Percentiles rank a stretch among this genome's conserved stretches.
Evolutionary conservation across 2,329 filamentous ascomycete species (phyloP).

Genomic region (Hymenoscyphus fraxineus): DNA sequence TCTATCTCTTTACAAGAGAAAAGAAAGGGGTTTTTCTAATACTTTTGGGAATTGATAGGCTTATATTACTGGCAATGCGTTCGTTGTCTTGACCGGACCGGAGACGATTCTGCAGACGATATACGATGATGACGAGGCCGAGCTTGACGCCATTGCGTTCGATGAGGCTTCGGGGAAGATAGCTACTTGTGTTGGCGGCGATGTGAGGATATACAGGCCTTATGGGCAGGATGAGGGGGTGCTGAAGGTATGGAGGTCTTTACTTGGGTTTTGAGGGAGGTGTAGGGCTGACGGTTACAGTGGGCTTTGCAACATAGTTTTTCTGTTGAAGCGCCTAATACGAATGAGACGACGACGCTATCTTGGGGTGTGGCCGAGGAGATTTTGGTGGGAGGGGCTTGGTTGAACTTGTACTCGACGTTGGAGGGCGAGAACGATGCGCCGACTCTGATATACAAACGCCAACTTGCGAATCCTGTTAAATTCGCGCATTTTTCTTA

Average conservation of each 20-base stretch:
- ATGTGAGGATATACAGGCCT: constrained; percentile 75
- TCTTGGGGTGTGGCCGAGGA: constrained; percentile 90
- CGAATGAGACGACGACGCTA: constrained; percentile 50
- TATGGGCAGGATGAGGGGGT: constrained; percentile 66
- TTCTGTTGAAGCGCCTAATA: constrained; percentile 41
- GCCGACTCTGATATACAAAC: constrained; percentile 66
- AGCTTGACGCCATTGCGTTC: constrained; percentile 71
- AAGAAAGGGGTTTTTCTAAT: neutral
- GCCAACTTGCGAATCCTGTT: constrained; percentile 66
- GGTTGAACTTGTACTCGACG: constrained; percentile 64
- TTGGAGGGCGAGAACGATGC: constrained; percentile 33
- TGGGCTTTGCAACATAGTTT: constrained; percentile 64
- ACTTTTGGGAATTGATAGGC: constrained; percentile 46
- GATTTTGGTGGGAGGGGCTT: constrained; percentile 70
- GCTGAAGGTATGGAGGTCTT: constrained; percentile 57
- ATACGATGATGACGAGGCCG: constrained; percentile 68
- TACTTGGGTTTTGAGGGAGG: constrained; percentile 5
- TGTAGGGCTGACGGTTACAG: constrained; percentile 38
- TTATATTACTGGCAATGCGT: constrained; percentile 85
- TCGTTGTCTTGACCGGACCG: constrained; percentile 76
- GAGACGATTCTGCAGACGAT: constrained; percentile 81
- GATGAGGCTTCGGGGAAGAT: constrained; percentile 84
- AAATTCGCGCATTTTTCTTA: constrained; percentile 78
- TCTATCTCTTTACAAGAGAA: neutral
- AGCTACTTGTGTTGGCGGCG: constrained; percentile 63